phyloP scores from a whole-genome alignment of 1,284 basidiomycete species.

The Kalmanozyma brasiliensis region DNA sequence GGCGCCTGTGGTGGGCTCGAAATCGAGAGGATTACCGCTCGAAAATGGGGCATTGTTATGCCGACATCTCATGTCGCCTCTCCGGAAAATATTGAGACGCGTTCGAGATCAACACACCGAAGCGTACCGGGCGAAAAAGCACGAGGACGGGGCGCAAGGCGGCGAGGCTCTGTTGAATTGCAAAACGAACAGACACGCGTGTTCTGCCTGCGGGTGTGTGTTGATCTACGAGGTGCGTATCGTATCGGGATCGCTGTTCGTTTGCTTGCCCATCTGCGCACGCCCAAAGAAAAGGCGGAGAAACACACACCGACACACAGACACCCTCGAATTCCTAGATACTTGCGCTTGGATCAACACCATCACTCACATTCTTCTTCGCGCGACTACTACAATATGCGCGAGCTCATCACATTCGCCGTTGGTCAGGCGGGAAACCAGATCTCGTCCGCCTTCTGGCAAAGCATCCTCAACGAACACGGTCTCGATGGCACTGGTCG shows the following conservation, averaged over 20 bases:
- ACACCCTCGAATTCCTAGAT: neutral
- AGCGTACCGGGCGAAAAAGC: slow-evolving; percentile 9
- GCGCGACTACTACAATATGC: slow-evolving; percentile 15
- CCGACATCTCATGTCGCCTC: neutral
- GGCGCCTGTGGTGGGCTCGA: too few species aligned
- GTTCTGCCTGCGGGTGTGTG: slow-evolving; percentile 6
- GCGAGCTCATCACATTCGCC: slow-evolving; percentile 56
- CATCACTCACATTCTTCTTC: slow-evolving; percentile 9
- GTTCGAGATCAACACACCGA: slow-evolving; percentile 9
- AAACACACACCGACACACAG: neutral
- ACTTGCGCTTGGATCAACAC: slow-evolving; percentile 29
- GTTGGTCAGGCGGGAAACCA: slow-evolving; percentile 76
- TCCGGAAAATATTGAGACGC: neutral
- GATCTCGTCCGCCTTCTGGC: slow-evolving; percentile 66
- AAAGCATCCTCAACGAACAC: slow-evolving; percentile 66
- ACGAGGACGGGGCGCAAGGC: slow-evolving; percentile 8
- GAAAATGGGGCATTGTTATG: too few species aligned
- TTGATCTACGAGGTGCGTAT: slow-evolving; percentile 11
- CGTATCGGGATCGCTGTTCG: neutral
- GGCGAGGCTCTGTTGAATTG: neutral
- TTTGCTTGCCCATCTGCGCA: neutral
- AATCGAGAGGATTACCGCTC: too few species aligned
- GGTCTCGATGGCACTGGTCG: slow-evolving; percentile 64
- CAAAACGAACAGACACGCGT: slow-evolving; percentile 6
- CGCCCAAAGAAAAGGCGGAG: neutral